Base-by-base conservation (phyloP, 768 basidiomycete species). In the Agaricus sinodeliciosus region DNA sequence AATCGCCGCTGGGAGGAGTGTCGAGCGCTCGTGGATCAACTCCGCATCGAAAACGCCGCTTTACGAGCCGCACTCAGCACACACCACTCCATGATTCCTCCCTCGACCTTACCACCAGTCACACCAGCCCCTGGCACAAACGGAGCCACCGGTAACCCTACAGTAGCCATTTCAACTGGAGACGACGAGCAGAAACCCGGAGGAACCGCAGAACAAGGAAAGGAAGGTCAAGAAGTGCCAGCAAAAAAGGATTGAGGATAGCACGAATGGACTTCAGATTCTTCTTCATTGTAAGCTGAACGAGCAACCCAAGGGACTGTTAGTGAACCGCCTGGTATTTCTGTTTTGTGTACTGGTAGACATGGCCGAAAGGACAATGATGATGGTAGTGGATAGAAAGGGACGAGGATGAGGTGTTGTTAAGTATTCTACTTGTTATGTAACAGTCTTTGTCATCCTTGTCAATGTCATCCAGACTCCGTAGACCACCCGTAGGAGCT, bases 1-100 rank as follows among this genome's bases (percentile, higher is more conserved):
- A 91, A 90, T 62, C 77, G 89, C 11, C 84, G 90, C 15, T 91
- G 89, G 88, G 90, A 92, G 60, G 90, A 93, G 58, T 92, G 90
- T 57, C 83, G 90, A n/a, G 81, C 84, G 1, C 77, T 93, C 51
- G 86, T 90, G n/a, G 90, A 93, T 65, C 87, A 89, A 64, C 78
- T 93, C 7, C 82, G 90, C 41, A 79, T 89, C 47, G 90, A 93
- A 69, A 93, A 91, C 53, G 79, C 87, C 6, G 82, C 85, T 2
- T 72, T 92, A 3, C 77, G 89, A 8, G 84, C 85, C 0, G 85
- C 85, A 2, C 77, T 91, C 48, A 77, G 73, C 53, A 75, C 77
- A 55, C 67, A 70, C 9, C 73, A 74, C 46, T 50, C 75, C 39
- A 52, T 79, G 26, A 69, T 70, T n/a, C 63, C 67, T 55, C 57